A percentile compares a stretch with the other conserved stretches of the same genome.
phyloP scores from a whole-genome alignment of 805 yeast species.

The Lachancea quebecensis region DNA sequence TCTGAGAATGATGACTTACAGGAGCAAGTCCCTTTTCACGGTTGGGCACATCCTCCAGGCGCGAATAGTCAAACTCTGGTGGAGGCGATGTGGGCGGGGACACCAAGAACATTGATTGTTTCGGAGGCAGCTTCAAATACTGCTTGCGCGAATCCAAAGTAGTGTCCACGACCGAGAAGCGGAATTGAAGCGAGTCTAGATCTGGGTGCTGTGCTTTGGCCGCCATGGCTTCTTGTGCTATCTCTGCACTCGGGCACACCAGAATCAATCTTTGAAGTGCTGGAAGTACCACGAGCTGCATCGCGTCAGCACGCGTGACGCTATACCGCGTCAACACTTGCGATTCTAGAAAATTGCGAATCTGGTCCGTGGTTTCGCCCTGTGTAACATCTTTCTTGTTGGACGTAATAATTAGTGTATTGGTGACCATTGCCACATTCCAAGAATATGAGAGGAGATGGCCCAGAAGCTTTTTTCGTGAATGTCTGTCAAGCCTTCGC shows the following conservation, averaged over 20 bases:
- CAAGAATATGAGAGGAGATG: background rate
- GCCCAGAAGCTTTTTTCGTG: too few relatives aligned
- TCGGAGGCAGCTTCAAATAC: conserved; percentile 31
- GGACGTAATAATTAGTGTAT: conserved; percentile 24
- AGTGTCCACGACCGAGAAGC: conserved; percentile 16
- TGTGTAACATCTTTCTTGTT: conserved; percentile 6
- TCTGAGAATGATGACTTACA: background rate
- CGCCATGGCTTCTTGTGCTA: conserved; percentile 6
- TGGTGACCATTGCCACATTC: conserved; percentile 14
- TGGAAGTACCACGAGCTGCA: conserved; percentile 21
- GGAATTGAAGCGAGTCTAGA: conserved; percentile 5
- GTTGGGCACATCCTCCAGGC: conserved; percentile 34
- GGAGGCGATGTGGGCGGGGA: conserved; percentile 41
- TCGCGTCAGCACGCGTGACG: conserved; percentile 14
- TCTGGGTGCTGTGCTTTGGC: background rate
- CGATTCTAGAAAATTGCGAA: conserved; percentile 19
- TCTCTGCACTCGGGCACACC: conserved; percentile 15
- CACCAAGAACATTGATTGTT: conserved; percentile 32
- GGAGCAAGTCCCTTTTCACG: conserved; percentile 2
- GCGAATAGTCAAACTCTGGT: conserved; percentile 34
- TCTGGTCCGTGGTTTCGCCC: conserved; percentile 6
- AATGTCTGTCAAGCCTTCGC: too few relatives aligned
- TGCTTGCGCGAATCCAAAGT: conserved; percentile 5
- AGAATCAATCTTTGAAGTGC: conserved; percentile 20
- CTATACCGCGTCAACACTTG: conserved; percentile 12